A percentile compares a stretch with the other conserved stretches of the same genome.
phyloP scores from a whole-genome alignment of 177 flowering plant genomes.

The Vitis hybrid region DNA sequence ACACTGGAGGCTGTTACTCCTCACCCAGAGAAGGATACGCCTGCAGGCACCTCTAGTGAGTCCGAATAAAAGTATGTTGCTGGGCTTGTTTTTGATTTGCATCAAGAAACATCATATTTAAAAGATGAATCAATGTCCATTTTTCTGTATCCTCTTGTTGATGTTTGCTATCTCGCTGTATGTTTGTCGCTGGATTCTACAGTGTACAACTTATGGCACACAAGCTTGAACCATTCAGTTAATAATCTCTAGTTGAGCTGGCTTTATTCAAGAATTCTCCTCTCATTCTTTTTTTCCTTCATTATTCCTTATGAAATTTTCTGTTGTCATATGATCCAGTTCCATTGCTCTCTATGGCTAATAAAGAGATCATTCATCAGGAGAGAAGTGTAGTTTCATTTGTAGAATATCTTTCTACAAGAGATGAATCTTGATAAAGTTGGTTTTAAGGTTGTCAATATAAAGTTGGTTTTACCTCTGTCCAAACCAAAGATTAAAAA shows the following conservation, averaged over 20 bases:
- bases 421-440: no score
- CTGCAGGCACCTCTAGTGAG: slow-evolving; percentile 36
- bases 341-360: no score
- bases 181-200: slow-evolving; percentile 11
- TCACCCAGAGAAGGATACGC: slow-evolving; percentile 31
- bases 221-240: slow-evolving; percentile 9
- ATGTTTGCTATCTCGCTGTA: slow-evolving; percentile 7
- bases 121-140: not conserved
- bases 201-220: slow-evolving; percentile 6
- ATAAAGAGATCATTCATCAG: no score
- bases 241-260: slow-evolving; percentile 21
- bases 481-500: no score
- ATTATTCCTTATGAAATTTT: not conserved
- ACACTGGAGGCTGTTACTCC: slow-evolving; percentile 58
- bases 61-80: slow-evolving; percentile 24
- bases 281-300: not conserved
- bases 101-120: not conserved
- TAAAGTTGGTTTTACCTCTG: no score
- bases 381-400: no score
- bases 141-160: slow-evolving; percentile 8
- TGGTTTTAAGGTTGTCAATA: no score
- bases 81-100: not conserved
- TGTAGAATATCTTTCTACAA: no score
- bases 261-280: not conserved
- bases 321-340: no score